phyloP scores from a whole-genome alignment of 192 early-diverging fungal genomes.

The Backusella morwellensis region DNA sequence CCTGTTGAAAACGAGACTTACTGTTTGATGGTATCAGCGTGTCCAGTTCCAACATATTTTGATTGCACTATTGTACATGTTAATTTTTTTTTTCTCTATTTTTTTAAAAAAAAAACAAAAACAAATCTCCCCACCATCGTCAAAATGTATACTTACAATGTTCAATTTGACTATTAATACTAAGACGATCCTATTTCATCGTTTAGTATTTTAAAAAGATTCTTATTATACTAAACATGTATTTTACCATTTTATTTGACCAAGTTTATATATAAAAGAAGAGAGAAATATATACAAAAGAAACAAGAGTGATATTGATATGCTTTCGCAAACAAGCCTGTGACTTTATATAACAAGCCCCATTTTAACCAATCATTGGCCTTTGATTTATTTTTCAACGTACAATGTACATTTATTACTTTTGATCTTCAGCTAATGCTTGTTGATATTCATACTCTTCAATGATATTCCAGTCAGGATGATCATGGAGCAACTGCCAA shows the following conservation, averaged over 20 bases:
- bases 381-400: no score
- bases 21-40: slow-evolving; percentile 90
- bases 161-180: slow-evolving; percentile 78
- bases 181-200: slow-evolving; percentile 55
- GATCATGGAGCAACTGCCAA: not conserved
- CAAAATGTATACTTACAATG: slow-evolving; percentile 51
- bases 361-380: not conserved
- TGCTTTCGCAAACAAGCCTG: no score
- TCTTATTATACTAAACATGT: not conserved
- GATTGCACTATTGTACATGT: slow-evolving; percentile 59
- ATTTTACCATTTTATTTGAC: not conserved
- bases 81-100: not conserved
- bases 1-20: slow-evolving; percentile 38
- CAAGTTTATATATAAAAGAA: not conserved
- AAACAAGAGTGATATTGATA: no score
- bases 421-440: not conserved
- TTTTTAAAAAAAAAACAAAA: not conserved
- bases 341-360: no score
- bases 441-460: not conserved
- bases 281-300: no score
- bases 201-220: not conserved
- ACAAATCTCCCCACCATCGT: not conserved
- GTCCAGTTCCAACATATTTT: slow-evolving; percentile 87
- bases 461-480: not conserved
- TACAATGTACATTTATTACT: no score